A percentile compares a stretch with the other conserved stretches of the same genome.
Conservation (phyloP, 345 rosid genomes). For the Syzygium jambos region DNA sequence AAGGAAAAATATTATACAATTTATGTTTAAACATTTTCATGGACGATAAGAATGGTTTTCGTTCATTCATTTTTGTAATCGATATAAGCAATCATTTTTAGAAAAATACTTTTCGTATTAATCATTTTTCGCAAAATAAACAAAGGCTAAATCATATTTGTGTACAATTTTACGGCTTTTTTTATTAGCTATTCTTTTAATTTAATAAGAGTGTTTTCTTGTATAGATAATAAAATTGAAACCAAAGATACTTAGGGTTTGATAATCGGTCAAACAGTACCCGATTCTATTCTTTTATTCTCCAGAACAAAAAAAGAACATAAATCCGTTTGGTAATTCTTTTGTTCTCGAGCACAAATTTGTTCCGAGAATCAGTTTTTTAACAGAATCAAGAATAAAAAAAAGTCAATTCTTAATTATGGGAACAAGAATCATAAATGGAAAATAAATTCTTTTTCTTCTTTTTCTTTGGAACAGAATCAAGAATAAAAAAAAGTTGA, state of each 20-base stretch:
- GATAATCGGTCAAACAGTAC: too few relatives aligned
- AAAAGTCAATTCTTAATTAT: too few relatives aligned
- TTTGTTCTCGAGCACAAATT: too few relatives aligned
- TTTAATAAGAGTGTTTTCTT: neutral
- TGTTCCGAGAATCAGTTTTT: too few relatives aligned
- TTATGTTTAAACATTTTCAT: rapidly evolving
- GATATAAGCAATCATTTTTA: rapidly evolving
- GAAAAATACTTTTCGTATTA: neutral
- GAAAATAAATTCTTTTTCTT: too few relatives aligned
- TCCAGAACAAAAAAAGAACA: too few relatives aligned
- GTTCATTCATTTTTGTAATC: neutral
- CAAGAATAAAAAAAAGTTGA: too few relatives aligned
- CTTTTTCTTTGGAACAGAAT: too few relatives aligned
- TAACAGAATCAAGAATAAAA: too few relatives aligned
- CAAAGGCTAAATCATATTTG: neutral
- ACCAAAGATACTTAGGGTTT: neutral
- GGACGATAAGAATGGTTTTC: rapidly evolving
- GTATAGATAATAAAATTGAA: neutral
- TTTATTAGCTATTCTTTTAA: neutral
- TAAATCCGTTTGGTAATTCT: too few relatives aligned
- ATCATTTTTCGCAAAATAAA: neutral
- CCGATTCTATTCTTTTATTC: too few relatives aligned
- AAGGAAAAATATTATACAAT: neutral
- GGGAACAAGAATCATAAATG: too few relatives aligned
- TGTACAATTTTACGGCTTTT: neutral